Evolutionary conservation across 345 rosid species (phyloP).

Genomic region (Salix purpurea): DNA sequence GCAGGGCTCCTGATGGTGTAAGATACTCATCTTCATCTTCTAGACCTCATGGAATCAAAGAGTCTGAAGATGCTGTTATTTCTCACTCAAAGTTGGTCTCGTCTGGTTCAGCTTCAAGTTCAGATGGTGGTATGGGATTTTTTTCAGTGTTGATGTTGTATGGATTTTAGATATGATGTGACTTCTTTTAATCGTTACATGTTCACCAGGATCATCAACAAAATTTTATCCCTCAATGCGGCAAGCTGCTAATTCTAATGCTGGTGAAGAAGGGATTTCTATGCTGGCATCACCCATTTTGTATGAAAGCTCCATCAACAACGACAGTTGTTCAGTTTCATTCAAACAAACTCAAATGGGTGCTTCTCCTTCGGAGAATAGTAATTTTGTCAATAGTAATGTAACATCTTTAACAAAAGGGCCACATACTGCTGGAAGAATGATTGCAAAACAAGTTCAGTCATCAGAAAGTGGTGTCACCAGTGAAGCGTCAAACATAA

Average conservation of each 20-base stretch:
- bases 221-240: conserved; percentile 36
- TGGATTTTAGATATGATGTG: background rate
- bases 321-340: conserved; percentile 33
- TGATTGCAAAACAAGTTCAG: conserved; percentile 37
- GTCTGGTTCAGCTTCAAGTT: conserved; percentile 28
- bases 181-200: conserved; percentile 14
- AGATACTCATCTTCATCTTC: conserved; percentile 26
- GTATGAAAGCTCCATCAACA: conserved; percentile 34
- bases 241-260: conserved; percentile 24
- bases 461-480: conserved; percentile 44
- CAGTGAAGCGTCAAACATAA: conserved; percentile 53
- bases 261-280: conserved; percentile 31
- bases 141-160: background rate
- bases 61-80: conserved; percentile 30
- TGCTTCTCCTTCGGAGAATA: conserved; percentile 35
- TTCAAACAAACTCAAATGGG: conserved; percentile 42
- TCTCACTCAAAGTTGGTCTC: conserved; percentile 37
- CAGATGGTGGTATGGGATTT: conserved; percentile 38
- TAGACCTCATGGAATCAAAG: conserved; percentile 28
- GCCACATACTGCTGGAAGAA: conserved; percentile 52
- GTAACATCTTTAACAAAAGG: conserved; percentile 38
- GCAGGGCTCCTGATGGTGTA: conserved; percentile 36
- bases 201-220: conserved; percentile 44
- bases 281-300: conserved; percentile 31
- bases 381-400: conserved; percentile 33